Conservation (phyloP, 108 stramenopile genomes). For the Skeletonema grethae region DNA sequence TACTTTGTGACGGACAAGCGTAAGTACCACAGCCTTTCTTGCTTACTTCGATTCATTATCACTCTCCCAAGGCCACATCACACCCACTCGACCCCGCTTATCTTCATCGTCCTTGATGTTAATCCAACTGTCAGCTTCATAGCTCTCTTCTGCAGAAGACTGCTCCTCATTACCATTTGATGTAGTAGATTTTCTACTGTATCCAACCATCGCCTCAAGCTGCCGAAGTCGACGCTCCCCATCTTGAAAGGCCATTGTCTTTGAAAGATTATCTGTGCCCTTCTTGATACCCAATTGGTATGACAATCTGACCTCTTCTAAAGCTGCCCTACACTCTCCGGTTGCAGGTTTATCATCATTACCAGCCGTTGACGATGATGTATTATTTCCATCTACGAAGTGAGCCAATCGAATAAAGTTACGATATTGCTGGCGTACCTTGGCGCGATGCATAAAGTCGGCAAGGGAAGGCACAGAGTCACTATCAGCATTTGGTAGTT, state of each 20-base stretch:
- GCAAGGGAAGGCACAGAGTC: slow-evolving; percentile 61
- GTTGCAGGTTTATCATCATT: not conserved
- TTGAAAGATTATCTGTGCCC: slow-evolving; percentile 53
- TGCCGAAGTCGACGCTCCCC: slow-evolving; percentile 65
- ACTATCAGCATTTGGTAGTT: not conserved
- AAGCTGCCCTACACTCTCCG: slow-evolving; percentile 58
- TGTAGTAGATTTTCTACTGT: slow-evolving; percentile 1
- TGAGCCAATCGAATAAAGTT: slow-evolving; percentile 60
- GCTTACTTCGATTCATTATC: slow-evolving; percentile 2
- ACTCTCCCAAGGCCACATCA: slow-evolving; percentile 74
- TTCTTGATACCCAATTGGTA: slow-evolving; percentile 35
- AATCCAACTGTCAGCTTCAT: slow-evolving; percentile 72
- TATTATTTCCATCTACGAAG: slow-evolving; percentile 29
- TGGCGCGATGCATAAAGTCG: slow-evolving; percentile 73
- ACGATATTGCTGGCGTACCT: slow-evolving; percentile 66
- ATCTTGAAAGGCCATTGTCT: slow-evolving; percentile 57
- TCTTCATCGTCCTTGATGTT: slow-evolving; percentile 76
- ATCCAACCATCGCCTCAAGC: slow-evolving; percentile 60
- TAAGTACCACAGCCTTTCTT: too few species aligned
- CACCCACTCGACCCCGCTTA: slow-evolving; percentile 74
- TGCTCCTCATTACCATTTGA: slow-evolving; percentile 1
- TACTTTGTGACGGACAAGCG: not conserved
- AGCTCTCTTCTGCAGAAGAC: slow-evolving; percentile 13
- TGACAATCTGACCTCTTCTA: slow-evolving; percentile 45
- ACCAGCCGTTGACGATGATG: not conserved